Base-by-base conservation (phyloP, 495 filamentous ascomycete species). In the Aspergillus sclerotioniger region DNA sequence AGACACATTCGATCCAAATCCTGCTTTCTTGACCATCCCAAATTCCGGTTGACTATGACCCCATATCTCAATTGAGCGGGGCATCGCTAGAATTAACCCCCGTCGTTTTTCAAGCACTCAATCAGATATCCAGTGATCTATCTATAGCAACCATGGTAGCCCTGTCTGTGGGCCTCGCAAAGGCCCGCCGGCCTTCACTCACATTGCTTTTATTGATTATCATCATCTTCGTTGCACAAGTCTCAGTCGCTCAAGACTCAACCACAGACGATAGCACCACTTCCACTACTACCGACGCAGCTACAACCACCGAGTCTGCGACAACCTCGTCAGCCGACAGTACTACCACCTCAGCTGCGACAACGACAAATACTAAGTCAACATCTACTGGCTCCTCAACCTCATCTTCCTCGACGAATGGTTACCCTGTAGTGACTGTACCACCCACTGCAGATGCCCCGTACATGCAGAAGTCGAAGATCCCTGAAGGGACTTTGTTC, bases 401-500 rank as follows among this genome's bases (percentile, higher is more conserved):
- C 35, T 56, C 71, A 20, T 67, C 71, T 33, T 61, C 66, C 7
- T 60, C 65, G n/a, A 61, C 65, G 33, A 66, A 62, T 15, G 51
- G 48, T 59, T 62, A 59, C 21, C 69, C 73, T n/a, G 59, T 73
- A 12, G 70, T 90, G 3, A 81, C 82, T 15, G 85, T 96, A 37
- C 94, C 94, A 4, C 87, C 91, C 10, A 96, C 90, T 2, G 78
- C 83, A 10, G 82, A 87, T 70, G 94, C 94, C 20, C 94, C 95
- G 28, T 98, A 90, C 69, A 96, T 98, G 92, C 90, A 95, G 65
- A 87, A 88, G 67, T 92, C 91, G n/a, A 87, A 79, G 45, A 81
- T 92, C 8, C 94, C 94, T 0, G 91, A 98, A 73, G 94, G 94
- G 16, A 97, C 94, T 21, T 87, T 98, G 32, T 98, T 98, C 77